Percentiles rank a stretch among this genome's conserved stretches.
Evolutionary conservation across 768 basidiomycete species (phyloP).

Genomic region (Tubosaeta sp.): DNA sequence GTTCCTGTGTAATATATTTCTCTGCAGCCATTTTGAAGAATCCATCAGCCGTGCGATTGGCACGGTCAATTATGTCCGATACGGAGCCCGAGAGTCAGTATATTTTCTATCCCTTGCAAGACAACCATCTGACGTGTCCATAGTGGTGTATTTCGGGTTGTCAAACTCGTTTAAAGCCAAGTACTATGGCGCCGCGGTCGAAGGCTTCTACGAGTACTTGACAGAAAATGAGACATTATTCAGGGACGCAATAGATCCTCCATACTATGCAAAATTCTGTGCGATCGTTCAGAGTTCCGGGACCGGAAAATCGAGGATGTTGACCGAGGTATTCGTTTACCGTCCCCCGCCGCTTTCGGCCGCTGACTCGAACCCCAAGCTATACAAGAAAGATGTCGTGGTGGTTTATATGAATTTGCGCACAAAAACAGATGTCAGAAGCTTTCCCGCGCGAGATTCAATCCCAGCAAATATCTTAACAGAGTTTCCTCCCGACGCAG

Average conservation of each 20-base stretch:
- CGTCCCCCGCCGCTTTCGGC: not conserved
- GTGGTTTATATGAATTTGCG: not conserved
- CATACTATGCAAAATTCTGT: not conserved
- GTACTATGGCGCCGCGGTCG: not conserved
- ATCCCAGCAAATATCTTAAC: not conserved
- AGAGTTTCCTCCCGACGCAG: not conserved
- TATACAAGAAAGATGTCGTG: not conserved
- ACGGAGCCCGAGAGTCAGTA: not conserved
- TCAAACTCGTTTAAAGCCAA: not conserved
- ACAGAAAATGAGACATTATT: not conserved
- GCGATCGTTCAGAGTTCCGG: not conserved
- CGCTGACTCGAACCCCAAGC: not conserved
- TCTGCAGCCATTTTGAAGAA: not conserved
- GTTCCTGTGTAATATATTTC: not conserved
- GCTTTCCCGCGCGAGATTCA: not conserved
- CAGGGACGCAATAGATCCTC: not conserved
- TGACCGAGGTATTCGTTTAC: not conserved
- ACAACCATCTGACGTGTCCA: not conserved
- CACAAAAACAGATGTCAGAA: not conserved
- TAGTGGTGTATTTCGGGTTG: not conserved
- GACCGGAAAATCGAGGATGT: not conserved
- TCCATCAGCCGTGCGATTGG: not conserved
- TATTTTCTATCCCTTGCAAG: not conserved
- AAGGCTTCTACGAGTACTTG: not conserved
- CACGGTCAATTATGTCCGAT: not conserved